These are phyloP conservation scores for Epichloe amarillans DNA, from an alignment of 2,329 filamentous ascomycete genomes.

Conservation along the genomic window DNA sequence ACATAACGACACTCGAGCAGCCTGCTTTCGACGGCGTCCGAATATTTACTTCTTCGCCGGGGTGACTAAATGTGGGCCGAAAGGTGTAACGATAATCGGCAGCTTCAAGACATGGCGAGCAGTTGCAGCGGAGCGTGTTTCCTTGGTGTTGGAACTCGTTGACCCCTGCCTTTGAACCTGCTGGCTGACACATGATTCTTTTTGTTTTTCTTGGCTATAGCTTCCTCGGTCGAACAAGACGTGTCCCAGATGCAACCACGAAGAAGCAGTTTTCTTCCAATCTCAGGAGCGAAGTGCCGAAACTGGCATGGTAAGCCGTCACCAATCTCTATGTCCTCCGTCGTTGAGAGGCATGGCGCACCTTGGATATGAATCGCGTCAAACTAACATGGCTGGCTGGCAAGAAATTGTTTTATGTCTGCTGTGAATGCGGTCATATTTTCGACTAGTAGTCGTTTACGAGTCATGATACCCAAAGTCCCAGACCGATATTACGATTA, in stretches of 20 bases:
- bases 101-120: background rate
- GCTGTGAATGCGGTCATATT: slow-evolving; percentile 84
- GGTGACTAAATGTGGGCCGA: background rate
- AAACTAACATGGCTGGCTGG: slow-evolving; percentile 6
- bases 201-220: slow-evolving; percentile 38
- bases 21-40: background rate
- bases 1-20: background rate
- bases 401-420: slow-evolving; percentile 87
- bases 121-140: slow-evolving; percentile 8
- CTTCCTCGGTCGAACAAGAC: slow-evolving; percentile 78
- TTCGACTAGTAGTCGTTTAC: slow-evolving; percentile 37
- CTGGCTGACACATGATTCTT: slow-evolving; percentile 29
- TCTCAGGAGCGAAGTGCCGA: slow-evolving; percentile 94
- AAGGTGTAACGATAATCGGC: background rate
- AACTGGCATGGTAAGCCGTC: slow-evolving; percentile 79
- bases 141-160: slow-evolving; percentile 15
- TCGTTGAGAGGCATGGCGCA: background rate
- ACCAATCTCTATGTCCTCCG: background rate
- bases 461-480: slow-evolving; percentile 4
- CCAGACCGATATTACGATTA: background rate
- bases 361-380: background rate
- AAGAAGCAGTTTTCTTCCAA: slow-evolving; percentile 96
- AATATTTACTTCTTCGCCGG: background rate
- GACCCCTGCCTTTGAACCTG: slow-evolving; percentile 15
- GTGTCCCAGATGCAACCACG: slow-evolving; percentile 74